Percentiles rank a stretch among this genome's conserved stretches.
phyloP scores from a whole-genome alignment of 495 filamentous ascomycete species.

The Pyrenopolyporus hunteri region DNA sequence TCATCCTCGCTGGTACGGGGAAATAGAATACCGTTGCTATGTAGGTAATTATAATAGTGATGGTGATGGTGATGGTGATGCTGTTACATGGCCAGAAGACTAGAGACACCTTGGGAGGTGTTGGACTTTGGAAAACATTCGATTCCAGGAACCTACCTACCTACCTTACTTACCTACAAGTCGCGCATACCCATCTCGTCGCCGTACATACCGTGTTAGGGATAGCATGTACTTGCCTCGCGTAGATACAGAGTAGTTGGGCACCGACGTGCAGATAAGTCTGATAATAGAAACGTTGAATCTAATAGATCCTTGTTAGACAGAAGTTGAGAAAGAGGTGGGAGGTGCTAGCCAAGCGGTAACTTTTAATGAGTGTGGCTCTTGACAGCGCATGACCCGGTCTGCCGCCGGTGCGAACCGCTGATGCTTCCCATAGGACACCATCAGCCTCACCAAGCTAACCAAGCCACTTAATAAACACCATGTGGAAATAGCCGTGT shows the following conservation, averaged over 20 bases:
- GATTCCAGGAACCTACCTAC: no score
- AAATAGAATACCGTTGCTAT: not conserved
- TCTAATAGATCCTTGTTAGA: no score
- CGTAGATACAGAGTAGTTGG: not conserved
- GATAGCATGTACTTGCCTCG: not conserved
- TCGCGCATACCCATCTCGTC: not conserved
- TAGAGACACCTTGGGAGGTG: not conserved
- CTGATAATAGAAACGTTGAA: not conserved
- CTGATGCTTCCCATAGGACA: not conserved
- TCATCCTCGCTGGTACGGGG: not conserved
- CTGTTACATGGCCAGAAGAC: no score
- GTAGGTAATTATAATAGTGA: no score
- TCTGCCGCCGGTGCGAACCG: slow-evolving; percentile 1
- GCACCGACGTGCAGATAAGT: not conserved
- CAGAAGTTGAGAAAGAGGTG: not conserved
- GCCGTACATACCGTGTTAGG: not conserved
- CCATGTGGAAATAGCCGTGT: slow-evolving; percentile 22
- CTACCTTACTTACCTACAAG: no score
- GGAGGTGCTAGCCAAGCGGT: slow-evolving; percentile 7
- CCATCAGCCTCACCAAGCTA: slow-evolving; percentile 11
- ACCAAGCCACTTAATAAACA: slow-evolving; percentile 29
- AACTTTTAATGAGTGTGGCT: slow-evolving; percentile 17
- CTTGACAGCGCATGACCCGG: not conserved
- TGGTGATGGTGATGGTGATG: no score
- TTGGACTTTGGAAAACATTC: not conserved